phyloP scores from a whole-genome alignment of 179 eudicot species.

The Corrigiola litoralis region DNA sequence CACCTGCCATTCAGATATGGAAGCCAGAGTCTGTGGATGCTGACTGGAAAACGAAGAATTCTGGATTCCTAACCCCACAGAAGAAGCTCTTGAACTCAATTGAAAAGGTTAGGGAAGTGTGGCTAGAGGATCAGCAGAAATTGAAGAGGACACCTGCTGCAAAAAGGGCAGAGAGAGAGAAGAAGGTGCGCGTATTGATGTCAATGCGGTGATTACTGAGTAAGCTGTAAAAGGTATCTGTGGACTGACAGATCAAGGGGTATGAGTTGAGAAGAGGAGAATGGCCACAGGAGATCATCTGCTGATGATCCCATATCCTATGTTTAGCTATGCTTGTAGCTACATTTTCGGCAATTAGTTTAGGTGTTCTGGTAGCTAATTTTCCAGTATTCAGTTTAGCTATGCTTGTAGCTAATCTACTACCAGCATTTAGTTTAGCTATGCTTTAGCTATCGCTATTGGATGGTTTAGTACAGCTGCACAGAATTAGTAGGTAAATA shows the following conservation, averaged over 20 bases:
- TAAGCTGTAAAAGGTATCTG: not conserved
- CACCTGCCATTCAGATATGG: slow-evolving; percentile 38
- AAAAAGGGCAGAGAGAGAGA: slow-evolving; percentile 59
- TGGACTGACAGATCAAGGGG: not conserved
- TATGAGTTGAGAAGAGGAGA: slow-evolving; percentile 10
- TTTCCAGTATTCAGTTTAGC: not conserved
- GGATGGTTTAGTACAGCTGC: not conserved
- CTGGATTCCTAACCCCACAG: slow-evolving; percentile 54
- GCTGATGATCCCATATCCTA: slow-evolving; percentile 33
- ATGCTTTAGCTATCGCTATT: slow-evolving; percentile 7
- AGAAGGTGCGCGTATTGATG: slow-evolving; percentile 58
- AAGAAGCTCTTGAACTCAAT: slow-evolving; percentile 68
- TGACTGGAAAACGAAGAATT: slow-evolving; percentile 20
- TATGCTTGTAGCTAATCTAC: not conserved
- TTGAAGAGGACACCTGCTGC: slow-evolving; percentile 62
- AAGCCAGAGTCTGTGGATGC: slow-evolving; percentile 37
- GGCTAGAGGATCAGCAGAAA: slow-evolving; percentile 54
- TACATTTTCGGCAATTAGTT: not conserved
- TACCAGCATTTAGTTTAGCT: too few relatives aligned
- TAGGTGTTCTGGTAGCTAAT: not conserved
- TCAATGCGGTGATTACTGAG: slow-evolving; percentile 59
- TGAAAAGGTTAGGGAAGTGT: slow-evolving; percentile 66
- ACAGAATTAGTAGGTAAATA: not conserved
- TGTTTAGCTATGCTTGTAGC: slow-evolving; percentile 17
- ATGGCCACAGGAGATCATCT: slow-evolving; percentile 33